Evolutionary conservation across 1,284 basidiomycete genomes (phyloP), one percentile per base, ranked within the genome.

Genomic region (Ceratobasidium sp.): DNA sequence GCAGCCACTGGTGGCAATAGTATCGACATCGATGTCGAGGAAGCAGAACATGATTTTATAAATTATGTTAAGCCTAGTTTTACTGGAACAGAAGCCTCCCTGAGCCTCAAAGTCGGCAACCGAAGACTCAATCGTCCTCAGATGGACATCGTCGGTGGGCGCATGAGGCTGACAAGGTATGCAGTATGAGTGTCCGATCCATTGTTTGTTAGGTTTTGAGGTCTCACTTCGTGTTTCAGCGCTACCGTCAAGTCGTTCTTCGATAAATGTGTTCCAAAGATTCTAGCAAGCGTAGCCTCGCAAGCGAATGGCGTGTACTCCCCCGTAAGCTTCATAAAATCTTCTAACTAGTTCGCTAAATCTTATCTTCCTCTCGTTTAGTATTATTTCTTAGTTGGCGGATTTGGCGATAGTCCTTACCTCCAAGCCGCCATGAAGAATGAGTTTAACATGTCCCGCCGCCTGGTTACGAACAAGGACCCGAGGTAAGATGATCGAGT

Each of bases 381-480:
- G 75, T 56, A 75, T 48, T 51, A 73, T 15, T 60, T 72, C 2
- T 36, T 75, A 15, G 75, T 75, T 6, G 75, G 75, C 7, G 75
- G 69, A 9, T 75, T 72, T 56, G 75, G 67, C 9, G 75, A 75
- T n/a, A 72, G 56, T 36, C 66, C 56, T 15, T 73, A 75, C 44
- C 57, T 75, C 2, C 67, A 50, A 56, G 41, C 14, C 2, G 8
- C 4, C 9, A 24, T 64, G 22, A 48, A 29, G n/a, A 7, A 4
- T 36, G 17, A 63, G 19, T 7, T 62, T 45, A 14, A 44, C 33
- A 27, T 11, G 11, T 19, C 66, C 2, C 9, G 14, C 22, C 33
- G n/a, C 14, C 27, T 48, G 15, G 14, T 29, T 22, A 17, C n/a
- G 9, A 24, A 17, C 24, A 36, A 64, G 19, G 27, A 27, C 14